Conservation (phyloP, 805 yeast genomes). For the Kodamaea jinghongensis region DNA sequence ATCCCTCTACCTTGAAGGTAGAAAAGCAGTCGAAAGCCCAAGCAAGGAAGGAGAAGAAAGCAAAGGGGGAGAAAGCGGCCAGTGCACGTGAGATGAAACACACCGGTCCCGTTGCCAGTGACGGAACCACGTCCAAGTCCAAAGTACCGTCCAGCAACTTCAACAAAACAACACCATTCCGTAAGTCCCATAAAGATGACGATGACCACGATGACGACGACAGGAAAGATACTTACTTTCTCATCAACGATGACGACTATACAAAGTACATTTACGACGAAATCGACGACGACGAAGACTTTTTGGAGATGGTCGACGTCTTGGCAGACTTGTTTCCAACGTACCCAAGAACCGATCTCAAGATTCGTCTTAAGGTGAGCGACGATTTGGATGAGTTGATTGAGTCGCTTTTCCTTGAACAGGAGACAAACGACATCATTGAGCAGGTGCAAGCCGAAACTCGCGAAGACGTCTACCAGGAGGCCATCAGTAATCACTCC, state of each 20-base stretch:
- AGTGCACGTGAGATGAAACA: no score
- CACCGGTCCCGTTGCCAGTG: no score
- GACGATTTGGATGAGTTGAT: slow-evolving; percentile 22
- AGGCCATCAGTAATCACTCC: slow-evolving; percentile 8
- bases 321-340: slow-evolving; percentile 29
- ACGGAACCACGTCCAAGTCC: no score
- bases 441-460: slow-evolving; percentile 9
- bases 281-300: slow-evolving; percentile 14
- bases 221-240: slow-evolving; percentile 6
- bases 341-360: slow-evolving; percentile 24
- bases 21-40: no score
- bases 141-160: no score
- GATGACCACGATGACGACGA: slow-evolving; percentile 3
- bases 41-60: no score
- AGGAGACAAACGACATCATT: slow-evolving; percentile 10
- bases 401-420: slow-evolving; percentile 23
- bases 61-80: no score
- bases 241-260: slow-evolving; percentile 11
- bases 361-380: slow-evolving; percentile 22
- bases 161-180: no score
- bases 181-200: no score
- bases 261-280: slow-evolving; percentile 15
- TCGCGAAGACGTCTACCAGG: slow-evolving; percentile 1
- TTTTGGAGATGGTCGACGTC: slow-evolving; percentile 16
- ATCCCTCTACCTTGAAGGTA: no score